phyloP scores from a whole-genome alignment of 148 eudicot species.

The Persicaria tinctoria region DNA sequence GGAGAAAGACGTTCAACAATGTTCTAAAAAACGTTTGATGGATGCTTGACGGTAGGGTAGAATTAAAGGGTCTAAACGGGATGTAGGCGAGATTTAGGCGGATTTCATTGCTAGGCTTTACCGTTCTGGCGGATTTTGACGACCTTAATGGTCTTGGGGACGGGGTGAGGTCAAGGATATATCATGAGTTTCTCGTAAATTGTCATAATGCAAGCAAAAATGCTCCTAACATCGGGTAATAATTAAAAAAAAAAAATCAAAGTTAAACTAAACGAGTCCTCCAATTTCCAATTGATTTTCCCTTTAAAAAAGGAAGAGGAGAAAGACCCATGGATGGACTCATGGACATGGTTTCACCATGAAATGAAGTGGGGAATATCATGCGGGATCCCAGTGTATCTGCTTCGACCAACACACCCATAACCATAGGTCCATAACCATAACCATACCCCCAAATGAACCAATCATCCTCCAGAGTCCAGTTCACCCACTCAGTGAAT shows the following conservation, averaged over 20 bases:
- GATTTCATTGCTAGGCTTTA: too few species aligned
- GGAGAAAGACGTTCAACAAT: too few species aligned
- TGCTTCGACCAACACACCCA: conserved; percentile 24
- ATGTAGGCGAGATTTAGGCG: too few species aligned
- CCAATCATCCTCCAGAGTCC: neutral
- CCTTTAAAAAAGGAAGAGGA: neutral
- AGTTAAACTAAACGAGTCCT: neutral
- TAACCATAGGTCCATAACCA: conserved; percentile 3
- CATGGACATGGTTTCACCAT: neutral
- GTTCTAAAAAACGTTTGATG: too few species aligned
- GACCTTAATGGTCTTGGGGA: too few species aligned
- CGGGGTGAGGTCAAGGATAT: too few species aligned
- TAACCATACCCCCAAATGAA: neutral
- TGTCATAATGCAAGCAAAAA: too few species aligned
- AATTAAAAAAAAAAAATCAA: neutral
- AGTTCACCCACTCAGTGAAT: neutral
- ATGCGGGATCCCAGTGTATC: conserved; percentile 24
- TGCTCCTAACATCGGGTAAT: too few species aligned
- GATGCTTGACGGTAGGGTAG: too few species aligned
- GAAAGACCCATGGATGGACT: neutral
- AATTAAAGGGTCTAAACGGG: too few species aligned
- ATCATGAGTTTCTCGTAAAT: too few species aligned
- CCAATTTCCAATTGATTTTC: neutral
- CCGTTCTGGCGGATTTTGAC: too few species aligned
- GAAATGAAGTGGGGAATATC: conserved; percentile 15